These are phyloP conservation scores for Dalbergia cultrata DNA, from an alignment of 306 rosid species.

Conservation along the genomic window DNA sequence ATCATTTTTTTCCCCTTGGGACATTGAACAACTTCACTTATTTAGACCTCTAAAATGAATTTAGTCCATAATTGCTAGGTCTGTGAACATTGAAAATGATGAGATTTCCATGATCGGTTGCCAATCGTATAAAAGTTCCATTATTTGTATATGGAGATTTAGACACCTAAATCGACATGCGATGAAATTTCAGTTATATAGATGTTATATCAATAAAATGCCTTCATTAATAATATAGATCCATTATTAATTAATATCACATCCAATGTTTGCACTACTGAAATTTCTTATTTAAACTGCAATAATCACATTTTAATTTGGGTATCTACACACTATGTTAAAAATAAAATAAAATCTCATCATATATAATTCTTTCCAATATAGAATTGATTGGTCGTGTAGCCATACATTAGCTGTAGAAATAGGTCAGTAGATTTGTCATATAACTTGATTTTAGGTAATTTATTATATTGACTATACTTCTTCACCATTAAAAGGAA, in stretches of 20 bases:
- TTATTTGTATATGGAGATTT: too few species aligned
- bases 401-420: neutral
- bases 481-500: neutral
- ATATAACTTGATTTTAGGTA: neutral
- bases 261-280: too few species aligned
- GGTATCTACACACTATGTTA: too few species aligned
- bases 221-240: too few species aligned
- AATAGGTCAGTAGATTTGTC: neutral
- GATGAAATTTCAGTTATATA: too few species aligned
- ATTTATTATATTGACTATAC: neutral
- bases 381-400: neutral
- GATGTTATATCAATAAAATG: too few species aligned
- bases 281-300: too few species aligned
- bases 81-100: neutral
- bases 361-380: neutral
- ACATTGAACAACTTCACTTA: conserved; percentile 17
- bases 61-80: conserved; percentile 22
- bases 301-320: too few species aligned
- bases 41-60: neutral
- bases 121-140: neutral
- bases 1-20: conserved; percentile 37
- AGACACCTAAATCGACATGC: too few species aligned
- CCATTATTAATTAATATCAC: too few species aligned
- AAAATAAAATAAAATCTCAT: too few species aligned
- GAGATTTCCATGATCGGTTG: neutral